A percentile compares a stretch with the other conserved stretches of the same genome.
phyloP scores from a whole-genome alignment of 2,329 filamentous ascomycete genomes.

The Pseudopithomyces maydicus region DNA sequence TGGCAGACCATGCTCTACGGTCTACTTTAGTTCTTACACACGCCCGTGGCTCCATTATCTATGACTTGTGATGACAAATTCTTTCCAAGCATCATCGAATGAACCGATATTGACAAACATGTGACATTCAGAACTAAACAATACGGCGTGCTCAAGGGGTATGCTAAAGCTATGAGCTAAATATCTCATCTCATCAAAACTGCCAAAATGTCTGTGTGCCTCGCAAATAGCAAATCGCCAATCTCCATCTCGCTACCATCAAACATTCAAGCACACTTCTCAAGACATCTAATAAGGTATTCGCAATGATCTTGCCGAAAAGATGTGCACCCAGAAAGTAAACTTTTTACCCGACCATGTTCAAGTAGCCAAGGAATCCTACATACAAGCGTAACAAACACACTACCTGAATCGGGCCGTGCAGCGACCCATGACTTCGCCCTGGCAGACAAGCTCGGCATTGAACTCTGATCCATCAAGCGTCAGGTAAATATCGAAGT shows the following conservation, averaged over 20 bases:
- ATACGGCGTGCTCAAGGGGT: constrained; percentile 8
- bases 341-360: constrained; percentile 11
- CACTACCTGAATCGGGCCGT: constrained; percentile 78
- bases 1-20: too few species aligned
- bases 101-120: neutral
- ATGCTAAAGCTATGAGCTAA: constrained; percentile 5
- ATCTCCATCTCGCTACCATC: neutral
- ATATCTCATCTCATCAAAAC: constrained; percentile 4
- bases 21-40: too few species aligned
- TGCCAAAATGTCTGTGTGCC: neutral
- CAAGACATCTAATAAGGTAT: constrained; percentile 8
- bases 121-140: constrained; percentile 2
- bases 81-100: neutral
- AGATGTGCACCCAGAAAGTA: constrained; percentile 13
- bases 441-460: constrained; percentile 97
- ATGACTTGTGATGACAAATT: too few species aligned
- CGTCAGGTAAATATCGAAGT: constrained; percentile 78
- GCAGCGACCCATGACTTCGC: constrained; percentile 98
- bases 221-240: neutral
- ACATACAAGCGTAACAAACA: neutral
- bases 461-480: constrained; percentile 98
- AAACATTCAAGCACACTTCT: neutral
- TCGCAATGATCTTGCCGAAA: constrained; percentile 5
- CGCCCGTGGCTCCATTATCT: too few species aligned
- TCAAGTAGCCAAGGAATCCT: neutral